Base-by-base conservation (phyloP, 2,329 filamentous ascomycete species). In the Penicillium digitatum region DNA sequence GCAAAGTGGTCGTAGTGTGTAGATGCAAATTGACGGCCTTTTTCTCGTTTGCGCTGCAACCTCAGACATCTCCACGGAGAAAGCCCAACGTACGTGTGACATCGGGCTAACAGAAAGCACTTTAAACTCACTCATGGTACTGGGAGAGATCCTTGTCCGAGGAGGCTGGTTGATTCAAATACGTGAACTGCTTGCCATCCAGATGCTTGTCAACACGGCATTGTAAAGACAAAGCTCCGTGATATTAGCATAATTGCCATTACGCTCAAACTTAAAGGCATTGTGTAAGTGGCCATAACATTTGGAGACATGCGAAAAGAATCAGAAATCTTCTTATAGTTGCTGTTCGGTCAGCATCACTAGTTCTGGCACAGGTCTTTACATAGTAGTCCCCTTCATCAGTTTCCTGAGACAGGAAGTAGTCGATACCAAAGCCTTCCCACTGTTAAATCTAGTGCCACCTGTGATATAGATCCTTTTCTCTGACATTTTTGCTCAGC, bases 181-280 rank as follows among this genome's bases (percentile, higher is more conserved):
- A 87, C 0, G 82, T 84, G 66, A 86, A 87, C 1, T 73, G 74
- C 31, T 74, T 81, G 2, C 84, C 83, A 58, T 82, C 77, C 9
- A 79, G 66, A 85, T 82, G 1, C 79, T 79, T 0, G 79, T 83
- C 68, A 86, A 75, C 14, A 86, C 77, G 18, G 79, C 78, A 64
- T 86, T 86, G 67, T 84, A 85, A 0, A 87, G 75, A 54, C 78
- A 81, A 2, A 85, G 67, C 63, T 87, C 84, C 78, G 86, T 81
- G 37, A 85, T 70, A 62, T 86, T 84, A 0, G 74, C 78, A 58
- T 82, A 84, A 27, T 76, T 74, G 1, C 76, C 70, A 62, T 84
- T 71, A 11, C 84, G 72, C 32, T 84, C 76, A 24, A 82, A 29
- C 58, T 61, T 8, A 16, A 9, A n/a, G 20, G 24, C 8, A 2